Conservation (phyloP, 495 filamentous ascomycete species). For the Elaphomyces granulatus region DNA sequence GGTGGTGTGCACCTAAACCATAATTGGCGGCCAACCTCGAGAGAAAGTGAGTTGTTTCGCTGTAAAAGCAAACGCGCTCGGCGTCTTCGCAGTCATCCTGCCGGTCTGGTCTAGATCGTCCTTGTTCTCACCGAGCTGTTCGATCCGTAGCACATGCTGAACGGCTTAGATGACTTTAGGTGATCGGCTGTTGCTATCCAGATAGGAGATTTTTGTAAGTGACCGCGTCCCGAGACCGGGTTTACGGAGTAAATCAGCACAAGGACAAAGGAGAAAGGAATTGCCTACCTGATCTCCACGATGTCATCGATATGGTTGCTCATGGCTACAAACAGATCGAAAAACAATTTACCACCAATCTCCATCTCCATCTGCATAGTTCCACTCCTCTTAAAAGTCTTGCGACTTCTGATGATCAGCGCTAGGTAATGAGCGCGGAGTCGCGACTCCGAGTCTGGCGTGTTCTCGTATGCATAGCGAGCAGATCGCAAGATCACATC, state of each 20-base stretch:
- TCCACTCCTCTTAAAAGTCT: slow-evolving; percentile 89
- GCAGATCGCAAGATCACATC: slow-evolving; percentile 78
- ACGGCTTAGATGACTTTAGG: slow-evolving; percentile 26
- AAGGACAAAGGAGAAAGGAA: slow-evolving; percentile 3
- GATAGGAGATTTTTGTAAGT: background rate
- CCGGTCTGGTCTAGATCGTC: slow-evolving; percentile 26
- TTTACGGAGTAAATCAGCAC: slow-evolving; percentile 3
- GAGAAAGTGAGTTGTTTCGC: slow-evolving; percentile 24
- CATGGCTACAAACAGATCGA: slow-evolving; percentile 94
- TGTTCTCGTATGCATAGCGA: slow-evolving; percentile 88
- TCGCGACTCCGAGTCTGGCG: slow-evolving; percentile 73
- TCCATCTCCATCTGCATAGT: slow-evolving; percentile 98
- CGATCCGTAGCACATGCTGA: slow-evolving; percentile 9
- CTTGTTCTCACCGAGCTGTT: slow-evolving; percentile 13
- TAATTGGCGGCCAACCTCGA: slow-evolving; percentile 31
- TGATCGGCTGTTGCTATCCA: slow-evolving; percentile 23
- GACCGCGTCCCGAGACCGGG: background rate
- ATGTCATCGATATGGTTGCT: slow-evolving; percentile 93
- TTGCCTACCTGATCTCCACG: slow-evolving; percentile 38
- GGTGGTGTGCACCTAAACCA: slow-evolving; percentile 17
- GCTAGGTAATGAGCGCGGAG: slow-evolving; percentile 90
- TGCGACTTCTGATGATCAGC: slow-evolving; percentile 83
- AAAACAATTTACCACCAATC: slow-evolving; percentile 79
- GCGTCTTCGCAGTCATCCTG: slow-evolving; percentile 11
- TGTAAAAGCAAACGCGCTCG: slow-evolving; percentile 15